A percentile compares a stretch with the other conserved stretches of the same genome.
Conservation (phyloP, 2,329 filamentous ascomycete species). For the Aspergillus terreus region DNA sequence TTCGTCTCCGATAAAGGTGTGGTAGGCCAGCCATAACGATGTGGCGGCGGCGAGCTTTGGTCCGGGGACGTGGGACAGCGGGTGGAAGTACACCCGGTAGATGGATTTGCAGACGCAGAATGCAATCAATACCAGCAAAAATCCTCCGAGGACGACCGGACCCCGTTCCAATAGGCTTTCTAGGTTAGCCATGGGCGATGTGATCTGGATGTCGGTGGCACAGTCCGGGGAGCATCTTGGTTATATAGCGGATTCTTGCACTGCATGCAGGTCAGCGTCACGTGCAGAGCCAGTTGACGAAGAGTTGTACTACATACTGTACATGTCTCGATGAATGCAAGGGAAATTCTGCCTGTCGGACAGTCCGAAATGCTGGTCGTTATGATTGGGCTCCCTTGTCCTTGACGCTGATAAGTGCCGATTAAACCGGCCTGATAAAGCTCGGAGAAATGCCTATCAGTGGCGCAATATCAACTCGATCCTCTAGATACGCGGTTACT, state of each 20-base stretch:
- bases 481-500: neutral
- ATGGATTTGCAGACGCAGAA: constrained; percentile 8
- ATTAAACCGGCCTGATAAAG: neutral
- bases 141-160: neutral
- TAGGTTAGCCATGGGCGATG: too few relatives aligned
- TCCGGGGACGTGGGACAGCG: constrained; percentile 38
- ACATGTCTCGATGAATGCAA: too few relatives aligned
- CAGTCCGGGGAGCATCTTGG: too few relatives aligned
- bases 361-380: neutral
- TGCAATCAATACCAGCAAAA: neutral
- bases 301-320: too few relatives aligned
- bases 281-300: too few relatives aligned
- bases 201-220: too few relatives aligned
- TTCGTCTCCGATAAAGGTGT: constrained; percentile 32
- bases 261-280: too few relatives aligned
- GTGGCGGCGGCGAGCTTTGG: constrained; percentile 32
- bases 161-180: too few relatives aligned
- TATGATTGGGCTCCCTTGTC: neutral
- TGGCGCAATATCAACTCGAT: neutral
- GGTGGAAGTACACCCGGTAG: constrained; percentile 37
- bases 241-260: neutral
- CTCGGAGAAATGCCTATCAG: neutral
- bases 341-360: neutral
- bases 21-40: constrained; percentile 30
- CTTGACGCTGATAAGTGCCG: neutral